Conservation (phyloP, 306 rosid species). For the Cicer cuneatum region DNA sequence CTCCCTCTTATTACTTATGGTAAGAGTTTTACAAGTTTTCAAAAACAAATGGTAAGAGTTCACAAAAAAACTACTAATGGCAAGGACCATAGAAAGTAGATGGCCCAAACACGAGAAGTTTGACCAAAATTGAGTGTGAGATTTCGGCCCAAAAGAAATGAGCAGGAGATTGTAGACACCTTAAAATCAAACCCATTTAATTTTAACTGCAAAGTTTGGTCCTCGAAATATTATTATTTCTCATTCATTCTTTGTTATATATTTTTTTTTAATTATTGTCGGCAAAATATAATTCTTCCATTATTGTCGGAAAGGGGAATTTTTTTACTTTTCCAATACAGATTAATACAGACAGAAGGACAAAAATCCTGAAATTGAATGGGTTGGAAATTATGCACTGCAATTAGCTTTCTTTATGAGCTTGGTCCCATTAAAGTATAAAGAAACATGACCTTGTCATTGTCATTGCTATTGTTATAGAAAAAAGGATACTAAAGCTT, state of each 20-base stretch:
- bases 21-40: too few relatives aligned
- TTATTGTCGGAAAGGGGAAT: constrained; percentile 26
- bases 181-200: background rate
- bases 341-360: constrained; percentile 40
- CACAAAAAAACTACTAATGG: too few relatives aligned
- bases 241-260: background rate
- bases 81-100: too few relatives aligned
- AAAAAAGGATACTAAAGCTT: constrained; percentile 54
- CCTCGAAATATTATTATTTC: constrained; percentile 1
- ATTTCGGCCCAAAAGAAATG: too few relatives aligned
- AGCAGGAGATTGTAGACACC: too few relatives aligned
- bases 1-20: too few relatives aligned
- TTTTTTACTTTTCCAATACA: background rate
- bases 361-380: constrained; percentile 39
- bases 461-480: constrained; percentile 52
- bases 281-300: constrained; percentile 28
- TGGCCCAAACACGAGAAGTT: too few relatives aligned
- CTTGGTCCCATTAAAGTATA: constrained; percentile 54
- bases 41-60: too few relatives aligned
- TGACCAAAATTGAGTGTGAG: too few relatives aligned
- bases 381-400: constrained; percentile 45
- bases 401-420: constrained; percentile 45
- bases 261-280: background rate
- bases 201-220: constrained; percentile 16
- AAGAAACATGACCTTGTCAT: constrained; percentile 50